Conservation (phyloP, 2,329 filamentous ascomycete species). For the Microcyclosporella mali region DNA sequence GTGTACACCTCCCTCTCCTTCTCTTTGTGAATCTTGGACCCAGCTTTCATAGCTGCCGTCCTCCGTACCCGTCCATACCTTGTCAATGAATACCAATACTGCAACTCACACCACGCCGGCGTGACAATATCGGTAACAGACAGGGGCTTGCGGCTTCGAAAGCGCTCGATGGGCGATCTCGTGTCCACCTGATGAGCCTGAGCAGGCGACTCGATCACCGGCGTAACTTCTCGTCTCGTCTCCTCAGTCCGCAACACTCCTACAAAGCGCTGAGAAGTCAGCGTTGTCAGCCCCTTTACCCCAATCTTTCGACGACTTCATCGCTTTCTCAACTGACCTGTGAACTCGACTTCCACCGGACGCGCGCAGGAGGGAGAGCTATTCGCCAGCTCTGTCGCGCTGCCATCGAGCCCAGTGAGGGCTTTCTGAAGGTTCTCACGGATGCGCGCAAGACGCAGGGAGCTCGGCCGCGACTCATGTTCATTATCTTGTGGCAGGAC, state of each 20-base stretch:
- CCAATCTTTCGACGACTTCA: not conserved
- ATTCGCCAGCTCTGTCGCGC: not conserved
- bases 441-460: conserved; percentile 15
- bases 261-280: conserved; percentile 27
- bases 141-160: conserved; percentile 70
- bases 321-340: conserved; percentile 5
- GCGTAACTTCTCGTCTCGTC: no score
- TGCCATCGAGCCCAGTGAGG: conserved; percentile 1
- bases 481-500: conserved; percentile 10
- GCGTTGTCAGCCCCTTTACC: conserved; percentile 21
- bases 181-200: no score
- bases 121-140: conserved; percentile 84
- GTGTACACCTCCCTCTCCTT: conserved; percentile 82
- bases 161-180: conserved; percentile 65
- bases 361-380: conserved; percentile 4
- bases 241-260: conserved; percentile 10
- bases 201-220: not conserved
- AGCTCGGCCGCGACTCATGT: conserved; percentile 17
- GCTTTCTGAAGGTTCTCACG: conserved; percentile 9
- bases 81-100: conserved; percentile 82
- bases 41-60: conserved; percentile 78
- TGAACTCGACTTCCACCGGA: conserved; percentile 40
- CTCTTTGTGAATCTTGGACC: conserved; percentile 70
- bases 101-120: conserved; percentile 91
- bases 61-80: conserved; percentile 67